A percentile compares a stretch with the other conserved stretches of the same genome.
phyloP scores from a whole-genome alignment of 2,329 filamentous ascomycete genomes.

The Blastomyces parvus region DNA sequence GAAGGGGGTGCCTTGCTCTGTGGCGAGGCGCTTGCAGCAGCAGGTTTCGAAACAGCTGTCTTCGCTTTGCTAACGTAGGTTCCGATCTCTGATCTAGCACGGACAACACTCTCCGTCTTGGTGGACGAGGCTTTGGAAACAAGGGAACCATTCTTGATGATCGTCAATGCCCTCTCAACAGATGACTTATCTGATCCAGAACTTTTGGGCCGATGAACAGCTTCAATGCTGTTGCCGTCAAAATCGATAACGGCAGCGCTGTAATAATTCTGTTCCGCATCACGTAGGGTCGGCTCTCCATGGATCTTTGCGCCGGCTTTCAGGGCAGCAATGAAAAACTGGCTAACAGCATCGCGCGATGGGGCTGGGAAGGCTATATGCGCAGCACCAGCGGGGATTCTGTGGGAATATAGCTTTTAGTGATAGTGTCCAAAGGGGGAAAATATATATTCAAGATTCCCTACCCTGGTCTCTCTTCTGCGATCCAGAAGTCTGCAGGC shows the following conservation, averaged over 20 bases:
- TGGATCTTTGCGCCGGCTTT: constrained; percentile 54
- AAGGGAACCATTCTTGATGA: constrained; percentile 31
- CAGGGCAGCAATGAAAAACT: constrained; percentile 62
- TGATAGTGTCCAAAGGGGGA: neutral
- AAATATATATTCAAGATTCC: neutral
- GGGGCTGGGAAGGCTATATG: constrained; percentile 61
- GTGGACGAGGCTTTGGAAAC: constrained; percentile 27
- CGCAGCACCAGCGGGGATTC: constrained; percentile 44
- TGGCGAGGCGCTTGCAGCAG: constrained; percentile 16
- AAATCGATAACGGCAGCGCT: constrained; percentile 61
- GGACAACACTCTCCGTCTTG: constrained; percentile 25
- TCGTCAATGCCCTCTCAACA: constrained; percentile 23
- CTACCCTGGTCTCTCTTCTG: constrained; percentile 51
- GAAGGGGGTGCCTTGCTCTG: constrained; percentile 5
- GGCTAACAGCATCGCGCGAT: constrained; percentile 54
- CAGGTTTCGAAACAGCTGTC: constrained; percentile 20
- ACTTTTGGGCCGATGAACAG: constrained; percentile 46
- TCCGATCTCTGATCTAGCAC: constrained; percentile 23
- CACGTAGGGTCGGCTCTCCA: constrained; percentile 46
- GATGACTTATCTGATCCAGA: constrained; percentile 24
- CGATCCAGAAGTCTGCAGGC: constrained; percentile 53
- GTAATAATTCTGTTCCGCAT: constrained; percentile 48
- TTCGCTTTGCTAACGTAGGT: constrained; percentile 22
- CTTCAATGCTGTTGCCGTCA: constrained; percentile 77
- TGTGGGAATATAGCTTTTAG: constrained; percentile 24